Conservation (phyloP, 768 basidiomycete genomes). For the Panus rudis region DNA sequence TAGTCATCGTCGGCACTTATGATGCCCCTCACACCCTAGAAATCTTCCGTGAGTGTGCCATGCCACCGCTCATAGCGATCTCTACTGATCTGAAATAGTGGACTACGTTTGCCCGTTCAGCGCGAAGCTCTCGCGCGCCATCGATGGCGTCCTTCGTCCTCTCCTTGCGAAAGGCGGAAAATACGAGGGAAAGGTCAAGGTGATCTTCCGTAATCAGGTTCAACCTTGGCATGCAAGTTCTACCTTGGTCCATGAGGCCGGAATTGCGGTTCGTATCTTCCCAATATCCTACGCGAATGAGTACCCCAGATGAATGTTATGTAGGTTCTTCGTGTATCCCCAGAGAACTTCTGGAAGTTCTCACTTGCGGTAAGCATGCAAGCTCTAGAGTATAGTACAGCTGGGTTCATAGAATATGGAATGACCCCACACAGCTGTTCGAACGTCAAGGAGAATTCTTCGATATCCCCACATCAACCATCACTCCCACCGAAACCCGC, state of each 20-base stretch:
- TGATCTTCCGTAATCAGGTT: constrained; percentile 63
- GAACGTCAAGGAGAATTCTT: constrained; percentile 71
- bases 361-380: constrained; percentile 45
- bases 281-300: neutral
- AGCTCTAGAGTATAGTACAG: neutral
- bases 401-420: neutral
- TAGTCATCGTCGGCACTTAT: constrained; percentile 51
- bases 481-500: constrained; percentile 68
- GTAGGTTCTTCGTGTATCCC: constrained; percentile 65
- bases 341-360: constrained; percentile 77
- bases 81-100: constrained; percentile 34
- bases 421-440: constrained; percentile 50
- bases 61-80: neutral
- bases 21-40: constrained; percentile 75
- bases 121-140: constrained; percentile 51
- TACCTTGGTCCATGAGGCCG: constrained; percentile 74
- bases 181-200: constrained; percentile 68
- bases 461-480: constrained; percentile 61
- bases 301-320: constrained; percentile 1
- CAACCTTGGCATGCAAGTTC: constrained; percentile 80
- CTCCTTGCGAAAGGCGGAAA: constrained; percentile 49
- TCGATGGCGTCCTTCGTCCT: constrained; percentile 57
- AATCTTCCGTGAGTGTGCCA: constrained; percentile 52
- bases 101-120: constrained; percentile 87
- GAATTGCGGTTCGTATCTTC: constrained; percentile 52